These are phyloP conservation scores for Cardamine resedifolia DNA, from an alignment of 345 rosid species.

Conservation along the genomic window DNA sequence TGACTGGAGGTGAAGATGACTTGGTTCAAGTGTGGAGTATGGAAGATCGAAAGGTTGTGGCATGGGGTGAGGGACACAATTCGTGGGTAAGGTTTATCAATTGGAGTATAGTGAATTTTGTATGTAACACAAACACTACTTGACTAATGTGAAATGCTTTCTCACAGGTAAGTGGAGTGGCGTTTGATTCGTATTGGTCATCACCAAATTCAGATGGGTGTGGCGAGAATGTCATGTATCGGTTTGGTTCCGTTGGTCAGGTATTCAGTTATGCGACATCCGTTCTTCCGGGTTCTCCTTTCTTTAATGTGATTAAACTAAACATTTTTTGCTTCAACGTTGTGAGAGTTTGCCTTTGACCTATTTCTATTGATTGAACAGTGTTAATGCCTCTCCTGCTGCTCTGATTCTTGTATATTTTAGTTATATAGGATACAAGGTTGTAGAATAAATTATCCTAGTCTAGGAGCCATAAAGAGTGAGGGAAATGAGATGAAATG, in stretches of 20 bases:
- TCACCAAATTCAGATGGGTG: conserved; percentile 84
- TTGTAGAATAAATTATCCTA: not conserved
- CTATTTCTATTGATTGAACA: not conserved
- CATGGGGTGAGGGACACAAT: conserved; percentile 99
- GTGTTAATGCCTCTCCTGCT: not conserved
- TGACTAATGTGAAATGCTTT: conserved; percentile 33
- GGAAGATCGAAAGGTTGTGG: conserved; percentile 98
- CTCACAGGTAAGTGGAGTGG: conserved; percentile 97
- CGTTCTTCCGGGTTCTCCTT: not conserved
- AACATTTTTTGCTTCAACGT: conserved; percentile 15
- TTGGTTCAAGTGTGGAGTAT: conserved; percentile 99
- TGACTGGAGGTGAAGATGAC: conserved; percentile 99
- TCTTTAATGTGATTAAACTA: not conserved
- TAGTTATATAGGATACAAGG: not conserved
- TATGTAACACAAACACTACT: conserved; percentile 16
- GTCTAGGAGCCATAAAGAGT: not conserved
- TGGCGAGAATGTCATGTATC: conserved; percentile 79
- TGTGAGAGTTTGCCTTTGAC: conserved; percentile 1
- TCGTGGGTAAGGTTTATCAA: conserved; percentile 75
- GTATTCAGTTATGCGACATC: conserved; percentile 41
- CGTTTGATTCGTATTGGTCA: conserved; percentile 96
- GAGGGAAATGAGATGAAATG: not conserved
- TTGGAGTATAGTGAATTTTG: not conserved
- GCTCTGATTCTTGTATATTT: not conserved
- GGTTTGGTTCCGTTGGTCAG: conserved; percentile 99